Evolutionary conservation across 441 rosid genomes (phyloP), one percentile per base, ranked within the genome.

Genomic region (Metrosideros polymorpha): DNA sequence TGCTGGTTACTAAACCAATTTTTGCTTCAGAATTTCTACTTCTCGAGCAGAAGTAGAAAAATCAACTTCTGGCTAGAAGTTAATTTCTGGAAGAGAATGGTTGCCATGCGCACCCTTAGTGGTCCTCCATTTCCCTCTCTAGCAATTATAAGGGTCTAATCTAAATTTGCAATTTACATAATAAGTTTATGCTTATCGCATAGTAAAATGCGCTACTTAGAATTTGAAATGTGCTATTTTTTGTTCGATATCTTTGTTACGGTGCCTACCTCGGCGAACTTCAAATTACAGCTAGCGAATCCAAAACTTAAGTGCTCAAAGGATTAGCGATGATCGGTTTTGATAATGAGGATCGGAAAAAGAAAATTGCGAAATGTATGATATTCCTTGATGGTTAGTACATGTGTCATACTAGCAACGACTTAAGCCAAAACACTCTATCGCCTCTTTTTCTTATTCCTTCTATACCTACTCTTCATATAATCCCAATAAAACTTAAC

Each of bases 401-500:
- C 2, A 9, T 63, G 43, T 0, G 0, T 22, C 15, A 10, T 71
- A 22, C 15, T 10, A 22, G 5, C 7, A 39, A 35, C 0, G 7
- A 66, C 79, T 24, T 19, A 5, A 0, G 4, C 25, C 24, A 18
- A 63, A 18, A 4, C 4, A 9, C 43, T 5, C 14, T 1, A 66
- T 35, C 9, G 77, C 27, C n/a, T 66, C 7, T 5, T 35, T 66
- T 9, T 66, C 1, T 66, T 32, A 2, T 19, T 19, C 27, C 77
- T 66, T 19, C 45, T 27, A 35, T 35, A 35, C 14, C 2, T 19
- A 2, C 15, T 9, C 56, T 22, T 54, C 56, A 22, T 35, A 66
- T 24, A 9, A 59, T 14, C 6, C n/a, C 32, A 57, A 57, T 29
- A 0, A 0, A 15, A 29, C 39, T 7, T 29, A 6, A 59, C 19